phyloP scores from a whole-genome alignment of 768 basidiomycete species.

The Dentipellis fragilis region DNA sequence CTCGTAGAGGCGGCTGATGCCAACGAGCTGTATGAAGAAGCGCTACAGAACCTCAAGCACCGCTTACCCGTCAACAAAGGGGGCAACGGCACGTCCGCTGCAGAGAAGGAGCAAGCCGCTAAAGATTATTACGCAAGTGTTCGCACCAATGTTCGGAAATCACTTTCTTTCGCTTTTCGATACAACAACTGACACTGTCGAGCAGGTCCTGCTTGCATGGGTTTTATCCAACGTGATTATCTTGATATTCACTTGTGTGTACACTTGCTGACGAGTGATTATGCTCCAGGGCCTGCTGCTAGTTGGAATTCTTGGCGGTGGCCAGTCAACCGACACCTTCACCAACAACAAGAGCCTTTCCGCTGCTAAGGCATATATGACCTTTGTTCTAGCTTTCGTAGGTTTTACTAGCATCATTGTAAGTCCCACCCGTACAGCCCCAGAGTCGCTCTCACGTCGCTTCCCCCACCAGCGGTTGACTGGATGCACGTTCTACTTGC shows the following conservation, averaged over 20 bases:
- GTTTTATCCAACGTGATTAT: conserved; percentile 68
- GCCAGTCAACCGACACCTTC: conserved; percentile 53
- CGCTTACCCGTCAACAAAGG: conserved; percentile 31
- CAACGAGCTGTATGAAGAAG: conserved; percentile 78
- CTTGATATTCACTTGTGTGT: neutral
- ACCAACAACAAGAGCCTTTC: conserved; percentile 33
- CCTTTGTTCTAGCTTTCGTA: conserved; percentile 74
- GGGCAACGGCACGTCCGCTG: conserved; percentile 28
- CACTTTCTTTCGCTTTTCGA: neutral
- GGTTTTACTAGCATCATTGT: conserved; percentile 65
- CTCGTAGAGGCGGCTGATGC: conserved; percentile 73
- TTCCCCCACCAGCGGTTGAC: conserved; percentile 35
- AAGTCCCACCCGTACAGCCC: conserved; percentile 12
- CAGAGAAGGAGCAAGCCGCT: conserved; percentile 64
- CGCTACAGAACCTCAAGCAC: conserved; percentile 60
- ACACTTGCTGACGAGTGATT: neutral
- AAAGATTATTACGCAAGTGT: conserved; percentile 86
- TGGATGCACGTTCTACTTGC: conserved; percentile 47
- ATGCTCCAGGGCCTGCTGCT: conserved; percentile 51
- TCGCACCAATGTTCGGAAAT: conserved; percentile 56
- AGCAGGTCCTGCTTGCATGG: conserved; percentile 65
- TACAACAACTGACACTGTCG: neutral
- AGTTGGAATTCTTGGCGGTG: conserved; percentile 56
- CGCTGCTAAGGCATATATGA: conserved; percentile 64
- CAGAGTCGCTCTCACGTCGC: conserved; percentile 8